Evolutionary conservation across 2,329 filamentous ascomycete species (phyloP).

Genomic region (Sphaceloma murrayae): DNA sequence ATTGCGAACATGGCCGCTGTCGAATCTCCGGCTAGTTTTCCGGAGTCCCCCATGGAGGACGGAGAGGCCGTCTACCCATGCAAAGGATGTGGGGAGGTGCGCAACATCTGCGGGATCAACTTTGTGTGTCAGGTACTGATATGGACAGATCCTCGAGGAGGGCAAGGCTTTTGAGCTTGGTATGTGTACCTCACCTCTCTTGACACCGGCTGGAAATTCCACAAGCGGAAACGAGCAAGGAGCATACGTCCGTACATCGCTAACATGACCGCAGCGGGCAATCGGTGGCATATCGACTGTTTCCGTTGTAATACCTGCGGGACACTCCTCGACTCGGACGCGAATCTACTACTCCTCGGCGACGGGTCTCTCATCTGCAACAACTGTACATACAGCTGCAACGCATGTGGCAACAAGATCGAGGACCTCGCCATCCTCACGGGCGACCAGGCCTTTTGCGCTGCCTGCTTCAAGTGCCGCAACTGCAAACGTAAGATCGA

Average conservation of each 20-base stretch:
- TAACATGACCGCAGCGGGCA: conserved; percentile 57
- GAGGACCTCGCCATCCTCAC: conserved; percentile 96
- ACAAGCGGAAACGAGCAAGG: no score
- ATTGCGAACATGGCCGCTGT: conserved; percentile 27
- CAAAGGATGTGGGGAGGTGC: conserved; percentile 86
- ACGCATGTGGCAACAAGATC: conserved; percentile 92
- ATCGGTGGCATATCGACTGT: conserved; percentile 97
- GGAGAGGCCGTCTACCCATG: conserved; percentile 77
- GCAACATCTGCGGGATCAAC: no score
- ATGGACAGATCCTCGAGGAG: conserved; percentile 90
- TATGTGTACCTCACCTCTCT: no score
- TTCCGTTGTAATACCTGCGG: conserved; percentile 95
- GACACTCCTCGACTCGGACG: conserved; percentile 93
- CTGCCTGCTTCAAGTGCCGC: conserved; percentile 90
- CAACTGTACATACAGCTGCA: conserved; percentile 98
- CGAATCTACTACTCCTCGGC: conserved; percentile 90
- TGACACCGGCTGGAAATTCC: no score
- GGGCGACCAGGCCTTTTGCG: conserved; percentile 95
- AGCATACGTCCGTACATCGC: no score
- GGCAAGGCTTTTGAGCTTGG: conserved; percentile 97
- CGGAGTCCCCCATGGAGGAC: conserved; percentile 59
- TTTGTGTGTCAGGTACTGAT: no score
- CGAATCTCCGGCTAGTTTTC: conserved; percentile 51
- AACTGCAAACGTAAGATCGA: conserved; percentile 99
- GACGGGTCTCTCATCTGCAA: conserved; percentile 98